Percentiles rank a stretch among this genome's conserved stretches.
phyloP scores from a whole-genome alignment of 805 yeast species.

The Debaryomyces maramus region DNA sequence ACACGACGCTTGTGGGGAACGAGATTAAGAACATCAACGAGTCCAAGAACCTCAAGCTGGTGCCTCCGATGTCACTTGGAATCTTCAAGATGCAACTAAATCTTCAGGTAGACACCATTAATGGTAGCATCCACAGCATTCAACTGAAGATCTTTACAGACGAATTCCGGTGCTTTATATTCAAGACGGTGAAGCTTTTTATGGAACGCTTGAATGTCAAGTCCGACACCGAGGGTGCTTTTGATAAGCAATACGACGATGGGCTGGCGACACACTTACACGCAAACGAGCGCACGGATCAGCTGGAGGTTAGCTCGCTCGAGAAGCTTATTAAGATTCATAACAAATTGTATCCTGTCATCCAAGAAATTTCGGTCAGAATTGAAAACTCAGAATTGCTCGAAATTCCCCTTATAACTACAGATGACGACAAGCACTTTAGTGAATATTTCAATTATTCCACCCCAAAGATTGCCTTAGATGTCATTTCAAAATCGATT shows the following conservation, averaged over 20 bases:
- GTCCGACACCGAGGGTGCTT: neutral
- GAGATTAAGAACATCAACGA: slow-evolving; percentile 10
- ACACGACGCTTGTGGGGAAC: slow-evolving; percentile 12
- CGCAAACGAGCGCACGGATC: slow-evolving; percentile 1
- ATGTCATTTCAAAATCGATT: slow-evolving; percentile 23
- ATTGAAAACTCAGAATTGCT: slow-evolving; percentile 24
- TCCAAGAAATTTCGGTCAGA: slow-evolving; percentile 27
- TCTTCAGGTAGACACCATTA: slow-evolving; percentile 13
- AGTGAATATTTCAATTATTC: slow-evolving; percentile 19
- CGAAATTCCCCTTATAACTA: slow-evolving; percentile 33
- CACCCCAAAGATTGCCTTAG: slow-evolving; percentile 23
- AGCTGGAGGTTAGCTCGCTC: slow-evolving; percentile 1
- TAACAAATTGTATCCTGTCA: slow-evolving; percentile 19
- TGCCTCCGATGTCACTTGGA: neutral
- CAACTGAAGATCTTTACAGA: slow-evolving; percentile 20
- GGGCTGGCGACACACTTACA: neutral
- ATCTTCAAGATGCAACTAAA: slow-evolving; percentile 15
- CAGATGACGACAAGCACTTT: slow-evolving; percentile 20
- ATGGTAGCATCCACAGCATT: slow-evolving; percentile 20
- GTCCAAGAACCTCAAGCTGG: slow-evolving; percentile 6
- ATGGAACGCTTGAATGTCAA: slow-evolving; percentile 7
- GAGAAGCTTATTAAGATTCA: slow-evolving; percentile 14
- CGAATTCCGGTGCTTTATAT: slow-evolving; percentile 22
- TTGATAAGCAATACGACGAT: neutral
- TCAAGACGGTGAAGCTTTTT: slow-evolving; percentile 19